Conservation (phyloP, 2,329 filamentous ascomycete genomes). For the Monilinia fructigena region DNA sequence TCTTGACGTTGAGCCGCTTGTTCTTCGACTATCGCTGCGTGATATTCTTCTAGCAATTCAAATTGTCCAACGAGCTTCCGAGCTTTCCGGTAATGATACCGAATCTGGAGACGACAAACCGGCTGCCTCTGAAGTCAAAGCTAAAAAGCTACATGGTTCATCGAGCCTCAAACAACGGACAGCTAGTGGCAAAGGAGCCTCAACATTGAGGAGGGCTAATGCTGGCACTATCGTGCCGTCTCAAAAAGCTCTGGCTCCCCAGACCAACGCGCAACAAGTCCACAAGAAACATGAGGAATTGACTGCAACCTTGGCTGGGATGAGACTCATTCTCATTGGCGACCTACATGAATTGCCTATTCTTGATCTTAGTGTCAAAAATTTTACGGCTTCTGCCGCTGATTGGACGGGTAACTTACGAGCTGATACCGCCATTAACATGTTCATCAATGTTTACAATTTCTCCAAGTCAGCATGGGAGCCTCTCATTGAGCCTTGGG, state of each 20-base stretch:
- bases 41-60: constrained; percentile 94
- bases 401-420: constrained; percentile 90
- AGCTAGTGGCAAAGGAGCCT: constrained; percentile 55
- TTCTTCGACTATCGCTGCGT: constrained; percentile 83
- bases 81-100: constrained; percentile 68
- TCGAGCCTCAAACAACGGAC: constrained; percentile 53
- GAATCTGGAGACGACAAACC: constrained; percentile 46
- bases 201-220: constrained; percentile 50
- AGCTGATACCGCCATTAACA: constrained; percentile 86
- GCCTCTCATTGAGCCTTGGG: constrained; percentile 93
- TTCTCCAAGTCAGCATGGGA: constrained; percentile 99
- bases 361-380: constrained; percentile 88
- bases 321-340: constrained; percentile 90
- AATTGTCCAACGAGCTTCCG: constrained; percentile 86
- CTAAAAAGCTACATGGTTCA: constrained; percentile 48
- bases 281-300: constrained; percentile 68
- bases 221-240: constrained; percentile 40
- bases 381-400: constrained; percentile 77
- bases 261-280: constrained; percentile 39
- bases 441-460: constrained; percentile 96
- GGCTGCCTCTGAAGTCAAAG: constrained; percentile 52
- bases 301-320: constrained; percentile 79
- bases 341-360: constrained; percentile 95
- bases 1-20: constrained; percentile 84
- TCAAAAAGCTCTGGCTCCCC: constrained; percentile 15